phyloP scores from a whole-genome alignment of 2,329 filamentous ascomycete genomes.

The Pseudogymnoascus verrucosus region DNA sequence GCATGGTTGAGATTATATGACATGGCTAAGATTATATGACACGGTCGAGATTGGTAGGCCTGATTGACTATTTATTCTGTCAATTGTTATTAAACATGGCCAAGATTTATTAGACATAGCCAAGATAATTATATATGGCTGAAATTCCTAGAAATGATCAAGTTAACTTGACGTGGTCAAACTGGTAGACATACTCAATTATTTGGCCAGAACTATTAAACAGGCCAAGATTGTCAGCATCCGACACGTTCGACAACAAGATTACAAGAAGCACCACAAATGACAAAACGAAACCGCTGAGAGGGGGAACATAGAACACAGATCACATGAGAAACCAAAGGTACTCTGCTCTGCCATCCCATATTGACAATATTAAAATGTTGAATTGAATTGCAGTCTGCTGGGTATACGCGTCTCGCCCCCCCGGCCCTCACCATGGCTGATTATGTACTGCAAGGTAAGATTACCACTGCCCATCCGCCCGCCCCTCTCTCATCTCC shows the following conservation, averaged over 20 bases:
- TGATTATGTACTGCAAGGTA: not conserved
- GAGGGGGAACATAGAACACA: not conserved
- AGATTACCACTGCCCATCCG: not conserved
- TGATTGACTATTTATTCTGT: not conserved
- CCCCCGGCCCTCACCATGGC: not conserved
- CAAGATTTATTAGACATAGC: not conserved
- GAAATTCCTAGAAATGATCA: not conserved
- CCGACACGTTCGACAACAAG: not conserved
- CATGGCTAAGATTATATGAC: not conserved
- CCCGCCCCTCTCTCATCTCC: not conserved
- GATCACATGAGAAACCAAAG: not conserved
- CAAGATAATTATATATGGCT: too few species aligned
- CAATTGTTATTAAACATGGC: not conserved
- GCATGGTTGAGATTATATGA: not conserved
- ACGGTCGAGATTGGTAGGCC: not conserved
- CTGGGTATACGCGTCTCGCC: not conserved
- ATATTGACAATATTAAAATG: constrained; percentile 1
- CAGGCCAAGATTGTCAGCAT: not conserved
- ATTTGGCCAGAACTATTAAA: not conserved
- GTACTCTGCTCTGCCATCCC: not conserved
- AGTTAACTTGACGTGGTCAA: not conserved
- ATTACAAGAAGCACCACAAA: not conserved
- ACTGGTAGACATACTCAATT: not conserved
- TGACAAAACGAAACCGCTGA: not conserved
- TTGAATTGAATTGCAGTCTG: constrained; percentile 3